Evolutionary conservation across 2,329 filamentous ascomycete genomes (phyloP).

Genomic region (Sclerotinia sclerotiorum): DNA sequence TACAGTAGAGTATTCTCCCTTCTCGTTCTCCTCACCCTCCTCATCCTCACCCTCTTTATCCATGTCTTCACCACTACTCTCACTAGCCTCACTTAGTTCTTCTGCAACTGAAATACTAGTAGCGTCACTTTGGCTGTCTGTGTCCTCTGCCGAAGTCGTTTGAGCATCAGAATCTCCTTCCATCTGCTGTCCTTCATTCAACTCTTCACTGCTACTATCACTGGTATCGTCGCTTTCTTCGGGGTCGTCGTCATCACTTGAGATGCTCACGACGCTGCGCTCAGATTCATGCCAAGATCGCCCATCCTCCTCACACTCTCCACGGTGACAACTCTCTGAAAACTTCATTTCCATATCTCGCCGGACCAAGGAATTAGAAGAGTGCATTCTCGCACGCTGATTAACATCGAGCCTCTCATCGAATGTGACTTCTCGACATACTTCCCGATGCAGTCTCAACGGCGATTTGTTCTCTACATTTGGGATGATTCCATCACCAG

Average conservation of each 20-base stretch:
- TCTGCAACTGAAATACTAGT: neutral
- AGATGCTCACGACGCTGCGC: neutral
- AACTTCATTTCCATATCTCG: neutral
- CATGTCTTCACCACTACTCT: neutral
- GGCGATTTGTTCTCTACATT: neutral
- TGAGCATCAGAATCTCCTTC: neutral
- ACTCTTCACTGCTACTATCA: neutral
- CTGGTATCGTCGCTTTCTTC: neutral
- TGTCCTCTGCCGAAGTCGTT: neutral
- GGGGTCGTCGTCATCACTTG: neutral
- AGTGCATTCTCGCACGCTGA: neutral
- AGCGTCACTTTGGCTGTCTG: neutral
- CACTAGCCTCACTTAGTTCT: neutral
- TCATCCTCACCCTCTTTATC: neutral
- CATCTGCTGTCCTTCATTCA: neutral
- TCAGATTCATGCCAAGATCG: neutral
- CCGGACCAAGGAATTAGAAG: neutral
- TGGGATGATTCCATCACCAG: neutral
- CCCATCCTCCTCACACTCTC: neutral
- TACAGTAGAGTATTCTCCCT: neutral
- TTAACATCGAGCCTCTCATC: neutral
- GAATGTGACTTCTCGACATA: neutral
- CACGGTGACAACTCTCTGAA: neutral
- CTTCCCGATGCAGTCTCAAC: no score
- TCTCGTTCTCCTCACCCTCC: neutral